Base-by-base conservation (phyloP, 164 flowering plant genomes). In the Dillenia suffruticosa region DNA sequence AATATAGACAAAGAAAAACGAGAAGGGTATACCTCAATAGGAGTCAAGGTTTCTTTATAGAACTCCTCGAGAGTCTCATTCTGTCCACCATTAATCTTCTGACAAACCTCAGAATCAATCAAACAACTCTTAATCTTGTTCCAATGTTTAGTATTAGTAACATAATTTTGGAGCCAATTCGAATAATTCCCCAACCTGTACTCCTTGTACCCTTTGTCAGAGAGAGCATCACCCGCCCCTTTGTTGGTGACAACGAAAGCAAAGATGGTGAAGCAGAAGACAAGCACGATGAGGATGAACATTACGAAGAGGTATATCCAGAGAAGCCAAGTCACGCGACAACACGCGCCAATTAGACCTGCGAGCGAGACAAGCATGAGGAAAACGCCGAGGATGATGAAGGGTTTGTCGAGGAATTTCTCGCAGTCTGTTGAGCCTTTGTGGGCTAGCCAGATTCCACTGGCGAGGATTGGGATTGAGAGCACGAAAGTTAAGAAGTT, bases 191-290 rank as follows among this genome's bases (percentile, higher is more conserved):
- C 86, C 1, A 87, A 66, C 57, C 67, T 67, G 61, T 85, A 85
- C 73, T 85, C 90, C 76, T 83, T 83, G 57, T 83, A 85, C 44
- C 87, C 90, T 45, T 67, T 72, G 0, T 59, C 74, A 0, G 88
- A 70, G 1, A 80, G 14, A 1, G 60, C 77, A 49, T 81, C 70
- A 0, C 93, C 93, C 2, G 86, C 87, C 9, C 90, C 90, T 53
- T 77, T 75, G 60, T 85, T 82, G n/a, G 90, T 88, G 40, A 85
- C 90, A 14, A 77, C 87, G 65, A 85, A 85, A 7, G 84, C 83
- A 58, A 88, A 88, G 61, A 83, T 73, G 40, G 87, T 83, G 83
- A 85, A 82, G 70, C 77, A 74, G 68, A 80, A 73, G 44, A 87
- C 68, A n/a, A 80, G 22, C 6, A 82, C 66, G 46, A 87, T 85